phyloP scores from a whole-genome alignment of 2,329 filamentous ascomycete species.

The Pseudocercospora fijiensis region DNA sequence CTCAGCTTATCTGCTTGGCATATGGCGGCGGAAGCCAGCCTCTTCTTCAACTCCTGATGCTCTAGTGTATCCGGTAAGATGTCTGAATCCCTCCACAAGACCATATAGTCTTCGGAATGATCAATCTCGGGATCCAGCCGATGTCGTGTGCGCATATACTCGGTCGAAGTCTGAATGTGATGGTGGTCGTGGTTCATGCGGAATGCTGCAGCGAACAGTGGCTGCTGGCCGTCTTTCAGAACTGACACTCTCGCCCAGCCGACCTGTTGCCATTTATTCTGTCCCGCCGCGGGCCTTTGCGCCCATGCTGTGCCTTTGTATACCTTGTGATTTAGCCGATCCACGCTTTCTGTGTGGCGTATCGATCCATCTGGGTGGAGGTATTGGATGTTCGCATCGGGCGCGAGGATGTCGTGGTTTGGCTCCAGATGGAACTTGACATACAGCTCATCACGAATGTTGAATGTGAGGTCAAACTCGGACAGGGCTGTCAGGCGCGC shows the following conservation, averaged over 20 bases:
- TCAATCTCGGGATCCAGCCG: constrained; percentile 63
- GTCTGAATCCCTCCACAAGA: constrained; percentile 90
- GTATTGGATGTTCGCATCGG: constrained; percentile 72
- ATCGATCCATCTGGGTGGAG: constrained; percentile 70
- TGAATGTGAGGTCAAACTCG: constrained; percentile 80
- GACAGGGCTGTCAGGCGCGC: constrained; percentile 74
- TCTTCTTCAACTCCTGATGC: constrained; percentile 61
- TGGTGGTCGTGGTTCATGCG: constrained; percentile 78
- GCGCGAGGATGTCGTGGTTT: constrained; percentile 83
- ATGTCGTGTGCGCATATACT: constrained; percentile 72
- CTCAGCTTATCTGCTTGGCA: constrained; percentile 74
- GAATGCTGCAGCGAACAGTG: constrained; percentile 89
- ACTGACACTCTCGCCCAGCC: constrained; percentile 87
- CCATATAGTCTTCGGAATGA: constrained; percentile 71
- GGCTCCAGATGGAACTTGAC: constrained; percentile 81
- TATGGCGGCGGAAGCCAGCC: constrained; percentile 22
- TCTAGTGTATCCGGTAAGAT: constrained; percentile 51
- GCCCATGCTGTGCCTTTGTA: constrained; percentile 79
- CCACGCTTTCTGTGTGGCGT: constrained; percentile 64
- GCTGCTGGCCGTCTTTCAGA: constrained; percentile 69
- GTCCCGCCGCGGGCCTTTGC: constrained; percentile 48
- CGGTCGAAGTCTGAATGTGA: constrained; percentile 74
- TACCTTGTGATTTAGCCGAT: constrained; percentile 73
- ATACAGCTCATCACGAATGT: constrained; percentile 63
- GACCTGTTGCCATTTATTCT: constrained; percentile 69